Base-by-base conservation (phyloP, 306 rosid species). In the Hippophae tibetana region DNA sequence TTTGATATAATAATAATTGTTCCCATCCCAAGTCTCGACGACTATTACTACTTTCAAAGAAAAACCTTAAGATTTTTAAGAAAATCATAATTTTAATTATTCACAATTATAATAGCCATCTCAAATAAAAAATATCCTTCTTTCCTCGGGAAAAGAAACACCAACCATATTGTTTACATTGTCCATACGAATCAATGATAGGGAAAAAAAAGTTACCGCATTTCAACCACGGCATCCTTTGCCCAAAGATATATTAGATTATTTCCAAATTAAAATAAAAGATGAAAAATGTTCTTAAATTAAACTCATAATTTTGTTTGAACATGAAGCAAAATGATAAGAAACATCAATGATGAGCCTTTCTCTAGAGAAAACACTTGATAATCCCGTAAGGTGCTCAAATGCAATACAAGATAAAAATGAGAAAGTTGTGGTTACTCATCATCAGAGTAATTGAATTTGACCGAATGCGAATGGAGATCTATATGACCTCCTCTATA, bases 401-500 rank as follows among this genome's bases (percentile, higher is more conserved):
- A 12, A 38, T 3, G 60, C n/a, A 6, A 12, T 44, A 56, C n/a
- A 48, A 48, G n/a, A 7, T 14, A 6, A 11, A 48, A 46, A 46
- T 6, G 12, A 6, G 12, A 46, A 46, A 46, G 13, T 0, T 3
- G 12, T 7, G 1, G 42, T 81, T 76, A 83, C 2, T 93, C 97
- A 0, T 93, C 94, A 25, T 93, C 99, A 14, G 89, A 82, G 64
- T 88, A 82, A 61, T 79, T 82, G 71, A 85, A 88, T 82, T 93
- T 93, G 5, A 93, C 66, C 0, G 99, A 93, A 74, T 93, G 87
- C 25, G 99, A 84, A 2, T 82, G 69, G 58, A 76, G 76, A 82
- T 93, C 99, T 54, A 93, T 86, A 63, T 63, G 80, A 51, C 99
- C 99, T 58, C 99, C 97, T 49, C 95, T 81, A 65, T 93, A 93